These are phyloP conservation scores for Digitaria exilis DNA, from an alignment of 202 grass and related monocot genomes.

Conservation along the genomic window DNA sequence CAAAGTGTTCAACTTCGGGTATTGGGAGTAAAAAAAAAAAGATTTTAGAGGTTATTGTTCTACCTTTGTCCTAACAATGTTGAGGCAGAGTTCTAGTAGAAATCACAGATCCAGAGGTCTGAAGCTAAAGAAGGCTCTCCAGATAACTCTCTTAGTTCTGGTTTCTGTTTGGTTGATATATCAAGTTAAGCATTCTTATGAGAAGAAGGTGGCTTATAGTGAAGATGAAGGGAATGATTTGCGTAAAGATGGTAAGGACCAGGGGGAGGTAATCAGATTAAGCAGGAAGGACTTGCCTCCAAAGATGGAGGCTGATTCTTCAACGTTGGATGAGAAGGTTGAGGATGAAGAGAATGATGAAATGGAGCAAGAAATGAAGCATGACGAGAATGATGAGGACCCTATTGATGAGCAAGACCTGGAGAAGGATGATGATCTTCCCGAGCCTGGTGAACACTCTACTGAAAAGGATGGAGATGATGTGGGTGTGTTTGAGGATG, in stretches of 20 bases:
- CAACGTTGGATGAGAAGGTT: slow-evolving; percentile 64
- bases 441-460: slow-evolving; percentile 49
- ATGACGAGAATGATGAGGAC: slow-evolving; percentile 56
- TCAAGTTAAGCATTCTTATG: slow-evolving; percentile 84
- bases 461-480: slow-evolving; percentile 54
- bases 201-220: slow-evolving; percentile 58
- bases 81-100: slow-evolving; percentile 84
- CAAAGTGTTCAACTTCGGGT: slow-evolving; percentile 40
- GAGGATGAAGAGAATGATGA: slow-evolving; percentile 68
- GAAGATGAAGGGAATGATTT: slow-evolving; percentile 36
- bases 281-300: slow-evolving; percentile 69
- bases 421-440: slow-evolving; percentile 62
- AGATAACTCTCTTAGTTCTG: slow-evolving; percentile 69
- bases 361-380: slow-evolving; percentile 69
- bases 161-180: slow-evolving; percentile 87
- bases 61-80: too few relatives aligned
- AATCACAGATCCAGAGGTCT: slow-evolving; percentile 83
- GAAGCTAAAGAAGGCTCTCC: slow-evolving; percentile 84
- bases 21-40: too few relatives aligned
- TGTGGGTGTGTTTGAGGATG: slow-evolving; percentile 54
- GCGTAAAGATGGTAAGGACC: slow-evolving; percentile 54
- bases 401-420: slow-evolving; percentile 58
- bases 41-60: too few relatives aligned
- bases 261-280: slow-evolving; percentile 36
- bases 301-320: slow-evolving; percentile 66